Conservation (phyloP, 352 stramenopile genomes). For the Phytopythium ostracodes region DNA sequence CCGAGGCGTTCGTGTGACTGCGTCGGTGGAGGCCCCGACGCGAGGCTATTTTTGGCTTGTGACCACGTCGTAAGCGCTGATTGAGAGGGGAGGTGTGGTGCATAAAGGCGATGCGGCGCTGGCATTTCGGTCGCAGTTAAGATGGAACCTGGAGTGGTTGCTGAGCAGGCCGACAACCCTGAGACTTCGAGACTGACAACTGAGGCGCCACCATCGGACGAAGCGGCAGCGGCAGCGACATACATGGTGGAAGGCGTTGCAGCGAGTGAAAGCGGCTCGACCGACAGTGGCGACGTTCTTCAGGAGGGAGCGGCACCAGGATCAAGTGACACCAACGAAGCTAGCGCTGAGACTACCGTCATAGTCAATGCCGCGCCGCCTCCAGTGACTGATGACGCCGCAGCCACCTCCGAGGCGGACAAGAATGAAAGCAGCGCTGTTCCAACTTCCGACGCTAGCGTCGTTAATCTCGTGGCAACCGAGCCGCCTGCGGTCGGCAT, state of each 20-base stretch:
- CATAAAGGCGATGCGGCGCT: too few species aligned
- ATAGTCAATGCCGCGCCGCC: not conserved
- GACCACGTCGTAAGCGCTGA: too few species aligned
- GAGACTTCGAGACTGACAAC: too few species aligned
- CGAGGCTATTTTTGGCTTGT: too few species aligned
- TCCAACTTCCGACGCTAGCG: not conserved
- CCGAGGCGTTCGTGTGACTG: too few species aligned
- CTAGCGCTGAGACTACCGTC: not conserved
- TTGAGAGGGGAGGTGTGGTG: not conserved
- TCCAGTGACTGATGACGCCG: not conserved
- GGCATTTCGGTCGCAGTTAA: not conserved
- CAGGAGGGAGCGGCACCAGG: not conserved
- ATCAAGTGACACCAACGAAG: not conserved
- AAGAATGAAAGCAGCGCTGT: not conserved
- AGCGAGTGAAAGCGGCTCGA: not conserved
- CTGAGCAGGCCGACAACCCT: too few species aligned
- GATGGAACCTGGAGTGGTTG: not conserved
- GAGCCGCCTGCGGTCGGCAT: too few species aligned
- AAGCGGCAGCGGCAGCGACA: not conserved
- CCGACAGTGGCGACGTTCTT: not conserved
- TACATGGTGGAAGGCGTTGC: too few species aligned
- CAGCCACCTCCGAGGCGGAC: not conserved
- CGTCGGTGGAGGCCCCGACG: too few species aligned
- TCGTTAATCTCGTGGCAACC: not conserved
- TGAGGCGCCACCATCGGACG: not conserved